phyloP scores from a whole-genome alignment of 1,139 yeast species.

The Oligophagozyma castellii region DNA sequence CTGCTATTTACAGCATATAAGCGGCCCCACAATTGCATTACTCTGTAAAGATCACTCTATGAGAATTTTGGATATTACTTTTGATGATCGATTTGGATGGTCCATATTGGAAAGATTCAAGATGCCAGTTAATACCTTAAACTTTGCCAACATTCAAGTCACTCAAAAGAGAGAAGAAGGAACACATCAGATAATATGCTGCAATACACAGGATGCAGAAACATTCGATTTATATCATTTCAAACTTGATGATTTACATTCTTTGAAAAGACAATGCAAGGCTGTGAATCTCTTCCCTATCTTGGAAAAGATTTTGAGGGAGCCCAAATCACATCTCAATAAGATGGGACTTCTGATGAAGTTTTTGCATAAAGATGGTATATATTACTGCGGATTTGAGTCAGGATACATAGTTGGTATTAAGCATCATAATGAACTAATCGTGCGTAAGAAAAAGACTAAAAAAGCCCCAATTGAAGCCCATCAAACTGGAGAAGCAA shows the following conservation, averaged over 20 bases:
- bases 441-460: not conserved
- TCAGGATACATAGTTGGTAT: conserved; percentile 20
- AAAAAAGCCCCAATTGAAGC: not conserved
- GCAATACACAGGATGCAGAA: conserved; percentile 21
- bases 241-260: conserved; percentile 8
- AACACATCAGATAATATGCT: conserved; percentile 14
- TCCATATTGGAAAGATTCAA: conserved; percentile 12
- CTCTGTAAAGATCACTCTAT: conserved; percentile 19
- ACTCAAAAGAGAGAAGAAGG: conserved; percentile 3
- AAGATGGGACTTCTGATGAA: conserved; percentile 22
- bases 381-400: conserved; percentile 18
- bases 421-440: conserved; percentile 1
- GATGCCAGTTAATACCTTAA: conserved; percentile 22
- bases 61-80: conserved; percentile 12
- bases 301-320: conserved; percentile 4
- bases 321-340: conserved; percentile 4
- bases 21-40: conserved; percentile 8
- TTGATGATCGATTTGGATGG: too few species aligned
- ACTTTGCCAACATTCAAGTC: conserved; percentile 18
- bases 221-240: conserved; percentile 18
- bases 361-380: conserved; percentile 6
- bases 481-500: not conserved
- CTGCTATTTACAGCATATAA: conserved; percentile 8
- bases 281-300: conserved; percentile 10
- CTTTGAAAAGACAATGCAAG: conserved; percentile 13